Evolutionary conservation across 805 yeast species (phyloP).

Genomic region (Pichia pseudocactophila): DNA sequence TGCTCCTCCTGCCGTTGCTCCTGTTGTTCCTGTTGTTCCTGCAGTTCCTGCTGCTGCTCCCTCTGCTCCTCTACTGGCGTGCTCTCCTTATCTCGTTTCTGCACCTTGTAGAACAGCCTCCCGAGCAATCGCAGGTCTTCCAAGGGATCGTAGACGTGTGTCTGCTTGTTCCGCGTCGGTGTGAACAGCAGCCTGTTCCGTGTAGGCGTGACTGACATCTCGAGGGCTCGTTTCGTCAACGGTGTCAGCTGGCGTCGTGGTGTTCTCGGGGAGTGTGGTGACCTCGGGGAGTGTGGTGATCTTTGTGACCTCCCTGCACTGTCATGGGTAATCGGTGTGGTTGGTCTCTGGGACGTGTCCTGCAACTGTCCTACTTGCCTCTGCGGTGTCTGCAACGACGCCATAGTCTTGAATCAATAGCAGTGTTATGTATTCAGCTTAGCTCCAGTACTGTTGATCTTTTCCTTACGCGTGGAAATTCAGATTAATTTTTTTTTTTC

Average conservation of each 20-base stretch:
- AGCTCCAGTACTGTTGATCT: not conserved
- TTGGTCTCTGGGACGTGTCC: conserved; percentile 20
- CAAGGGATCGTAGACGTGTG: conserved; percentile 25
- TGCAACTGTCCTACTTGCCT: not conserved
- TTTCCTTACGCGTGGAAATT: no score
- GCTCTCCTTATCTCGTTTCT: not conserved
- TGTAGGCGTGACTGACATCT: conserved; percentile 26
- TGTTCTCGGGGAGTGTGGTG: conserved; percentile 15
- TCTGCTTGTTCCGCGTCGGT: conserved; percentile 19
- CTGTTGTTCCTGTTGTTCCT: no score
- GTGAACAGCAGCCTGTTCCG: conserved; percentile 23
- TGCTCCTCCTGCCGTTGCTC: no score
- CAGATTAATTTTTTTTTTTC: no score
- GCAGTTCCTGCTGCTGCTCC: no score
- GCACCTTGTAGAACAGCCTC: conserved; percentile 16
- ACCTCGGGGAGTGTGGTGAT: conserved; percentile 1
- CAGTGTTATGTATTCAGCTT: not conserved
- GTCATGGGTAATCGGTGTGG: conserved; percentile 1
- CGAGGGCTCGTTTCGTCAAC: conserved; percentile 23
- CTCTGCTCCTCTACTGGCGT: not conserved
- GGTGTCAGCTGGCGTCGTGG: conserved; percentile 27
- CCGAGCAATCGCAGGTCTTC: conserved; percentile 25
- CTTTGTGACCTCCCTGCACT: not conserved
- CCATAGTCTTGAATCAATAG: not conserved
- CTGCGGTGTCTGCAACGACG: not conserved